Evolutionary conservation across 169 alveolate genomes (phyloP), one percentile per base, ranked within the genome.

Genomic region (Plasmodium inui): DNA sequence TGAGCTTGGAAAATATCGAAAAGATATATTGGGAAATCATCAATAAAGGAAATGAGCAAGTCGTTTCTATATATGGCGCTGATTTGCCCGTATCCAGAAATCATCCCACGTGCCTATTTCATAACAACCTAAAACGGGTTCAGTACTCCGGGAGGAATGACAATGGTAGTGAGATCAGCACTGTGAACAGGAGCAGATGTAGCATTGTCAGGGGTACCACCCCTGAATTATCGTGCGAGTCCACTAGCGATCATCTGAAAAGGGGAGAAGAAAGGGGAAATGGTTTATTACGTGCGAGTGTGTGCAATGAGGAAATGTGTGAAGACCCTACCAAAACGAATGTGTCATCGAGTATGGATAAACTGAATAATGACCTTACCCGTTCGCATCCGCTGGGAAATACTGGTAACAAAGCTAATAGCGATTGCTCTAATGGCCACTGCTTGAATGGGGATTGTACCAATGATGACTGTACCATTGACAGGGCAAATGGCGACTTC

Each of bases 31-130:
- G 97, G 97, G 61, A 76, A 30, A 73, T 96, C 39, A 94, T 96
- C 19, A 93, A 89, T 67, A 80, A 67, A 28, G 96, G 94, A 14
- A 89, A 93, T 19, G 90, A 92, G 41, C 72, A 90, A 34, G 96
- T 96, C 30, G 72, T 82, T 19, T 91, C 95, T 3, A 82, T 80
- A 44, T 96, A 96, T 81, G 97, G 97, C 19, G 96, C 97, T 55
- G 97, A 96, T 93, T 55, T 96, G 88, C 93, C 95, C 82, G 74
- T 94, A 90, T 57, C 94, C 95, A 41, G 82, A 71, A 50, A 95
- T 85, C 92, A 84, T 71, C 92, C 92, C 7, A 84, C 92, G 10
- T 84, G 92, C 83, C 32, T 84, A 34, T 84, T 84, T 71, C 83
- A 71, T 10, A 55, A 71, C 53, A 84, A 34, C 34, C 57, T 71